Evolutionary conservation across 202 grass and related monocot species (phyloP).

Genomic region (Cymbopogon flexuosus): DNA sequence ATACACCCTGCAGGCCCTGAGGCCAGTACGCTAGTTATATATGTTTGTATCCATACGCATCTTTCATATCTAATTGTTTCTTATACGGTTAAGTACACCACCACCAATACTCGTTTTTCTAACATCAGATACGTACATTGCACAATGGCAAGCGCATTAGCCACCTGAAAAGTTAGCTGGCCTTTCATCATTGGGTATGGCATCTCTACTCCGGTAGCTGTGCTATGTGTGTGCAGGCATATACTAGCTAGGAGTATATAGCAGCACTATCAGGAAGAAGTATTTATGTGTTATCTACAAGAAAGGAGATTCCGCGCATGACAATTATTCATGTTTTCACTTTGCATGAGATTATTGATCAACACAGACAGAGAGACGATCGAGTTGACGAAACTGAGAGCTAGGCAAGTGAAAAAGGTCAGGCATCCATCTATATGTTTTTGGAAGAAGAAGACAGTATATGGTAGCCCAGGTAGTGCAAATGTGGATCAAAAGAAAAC

Average conservation of each 20-base stretch:
- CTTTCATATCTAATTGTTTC: too few relatives aligned
- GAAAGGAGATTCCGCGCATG: not conserved
- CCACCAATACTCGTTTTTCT: not conserved
- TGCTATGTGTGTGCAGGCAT: too few relatives aligned
- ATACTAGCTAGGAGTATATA: too few relatives aligned
- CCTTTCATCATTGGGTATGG: constrained; percentile 32
- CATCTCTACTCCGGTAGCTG: not conserved
- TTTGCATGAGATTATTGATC: constrained; percentile 16
- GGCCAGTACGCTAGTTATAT: not conserved
- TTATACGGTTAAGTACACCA: not conserved
- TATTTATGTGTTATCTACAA: too few relatives aligned
- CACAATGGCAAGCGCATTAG: not conserved
- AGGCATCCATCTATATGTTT: too few relatives aligned
- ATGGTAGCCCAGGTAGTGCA: not conserved
- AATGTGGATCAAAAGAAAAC: constrained; percentile 12
- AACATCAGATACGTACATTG: not conserved
- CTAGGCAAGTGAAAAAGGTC: not conserved
- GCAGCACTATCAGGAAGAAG: too few relatives aligned
- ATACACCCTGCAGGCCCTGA: not conserved
- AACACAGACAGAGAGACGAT: too few relatives aligned
- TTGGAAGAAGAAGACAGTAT: not conserved
- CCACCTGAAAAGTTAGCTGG: constrained; percentile 21
- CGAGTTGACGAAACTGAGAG: not conserved
- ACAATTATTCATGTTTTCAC: not conserved
- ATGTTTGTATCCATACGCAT: not conserved